phyloP scores from a whole-genome alignment of 768 basidiomycete species.

The Bullera alba region DNA sequence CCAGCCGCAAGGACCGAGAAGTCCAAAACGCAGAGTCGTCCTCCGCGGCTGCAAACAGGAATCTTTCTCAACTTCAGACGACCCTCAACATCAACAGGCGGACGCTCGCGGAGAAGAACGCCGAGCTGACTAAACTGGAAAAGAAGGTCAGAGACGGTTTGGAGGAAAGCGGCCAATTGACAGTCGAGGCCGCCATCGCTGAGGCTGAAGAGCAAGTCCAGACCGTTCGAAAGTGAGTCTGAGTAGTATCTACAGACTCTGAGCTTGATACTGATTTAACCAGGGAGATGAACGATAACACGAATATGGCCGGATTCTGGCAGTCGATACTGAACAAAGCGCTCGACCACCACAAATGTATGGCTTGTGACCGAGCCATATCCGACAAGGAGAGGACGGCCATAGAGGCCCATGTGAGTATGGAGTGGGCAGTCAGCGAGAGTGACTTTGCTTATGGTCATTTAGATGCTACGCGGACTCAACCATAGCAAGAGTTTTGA shows the following conservation, averaged over 20 bases:
- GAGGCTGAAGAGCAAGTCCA: slow-evolving; percentile 40
- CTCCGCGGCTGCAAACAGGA: slow-evolving; percentile 52
- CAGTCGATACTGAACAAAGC: slow-evolving; percentile 18
- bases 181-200: slow-evolving; percentile 40
- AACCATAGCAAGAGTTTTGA: neutral
- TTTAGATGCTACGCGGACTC: neutral
- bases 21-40: slow-evolving; percentile 51
- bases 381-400: slow-evolving; percentile 51
- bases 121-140: slow-evolving; percentile 59
- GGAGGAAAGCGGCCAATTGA: slow-evolving; percentile 17
- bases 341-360: slow-evolving; percentile 61
- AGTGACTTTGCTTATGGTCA: neutral
- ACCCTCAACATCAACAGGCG: slow-evolving; percentile 57
- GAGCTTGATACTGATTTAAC: neutral
- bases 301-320: slow-evolving; percentile 16
- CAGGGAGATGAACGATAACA: slow-evolving; percentile 8
- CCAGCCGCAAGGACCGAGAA: slow-evolving; percentile 60
- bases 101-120: slow-evolving; percentile 58
- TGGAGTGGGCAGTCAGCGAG: neutral
- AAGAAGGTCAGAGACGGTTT: slow-evolving; percentile 50
- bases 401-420: slow-evolving; percentile 66
- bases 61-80: slow-evolving; percentile 60
- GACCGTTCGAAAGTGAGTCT: slow-evolving; percentile 22
- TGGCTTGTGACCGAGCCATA: slow-evolving; percentile 67
- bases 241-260: too few relatives aligned